Evolutionary conservation across 768 basidiomycete genomes (phyloP), one percentile per base, ranked within the genome.

Genomic region (Amanita molliuscula): DNA sequence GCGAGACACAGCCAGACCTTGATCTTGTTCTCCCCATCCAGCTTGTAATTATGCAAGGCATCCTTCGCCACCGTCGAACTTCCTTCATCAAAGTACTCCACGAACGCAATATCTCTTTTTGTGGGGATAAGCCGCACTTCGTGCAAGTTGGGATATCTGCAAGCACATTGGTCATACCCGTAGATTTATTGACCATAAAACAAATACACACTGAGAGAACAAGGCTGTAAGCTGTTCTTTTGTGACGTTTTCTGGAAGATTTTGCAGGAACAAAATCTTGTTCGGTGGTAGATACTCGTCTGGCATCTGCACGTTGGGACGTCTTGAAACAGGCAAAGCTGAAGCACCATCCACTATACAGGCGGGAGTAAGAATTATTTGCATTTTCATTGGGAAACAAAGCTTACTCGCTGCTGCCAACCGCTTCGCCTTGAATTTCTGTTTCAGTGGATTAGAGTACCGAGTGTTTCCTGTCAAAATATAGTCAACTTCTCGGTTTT

Each of bases 231-330:
- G 84, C 61, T 88, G 84, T 47, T 96, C 94, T 62, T 95, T 93
- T 48, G 86, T 92, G 56, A 93, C 92, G 36, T 67, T 84, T 62
- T 96, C 92, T 16, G 94, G 93, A 20, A 99, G 74, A 63, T 97
- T 97, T 68, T 99, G 96, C 56, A 99, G 65, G 78, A 99, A 99
- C 46, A 99, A 77, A 67, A 98, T 95, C 66, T 94, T 93, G 84
- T 99, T 99, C 34, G 96, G 95, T 1, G 96, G 96, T 6, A 99
- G 79, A 66, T 97, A 98, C 66, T 99, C 96, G 83, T 99, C 96
- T 35, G 95, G 94, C 92, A 98, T 96, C 64, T 94, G 90, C 53
- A 96, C 86, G 56, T 82, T 81, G 20, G 88, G 88, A 37, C 88
- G 78, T 66, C 82, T 89, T 16, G 86, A 67, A 26, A 77, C 79